A percentile compares a stretch with the other conserved stretches of the same genome.
Conservation (phyloP, 1,139 yeast genomes). For the Sugiyamaella sp. region DNA sequence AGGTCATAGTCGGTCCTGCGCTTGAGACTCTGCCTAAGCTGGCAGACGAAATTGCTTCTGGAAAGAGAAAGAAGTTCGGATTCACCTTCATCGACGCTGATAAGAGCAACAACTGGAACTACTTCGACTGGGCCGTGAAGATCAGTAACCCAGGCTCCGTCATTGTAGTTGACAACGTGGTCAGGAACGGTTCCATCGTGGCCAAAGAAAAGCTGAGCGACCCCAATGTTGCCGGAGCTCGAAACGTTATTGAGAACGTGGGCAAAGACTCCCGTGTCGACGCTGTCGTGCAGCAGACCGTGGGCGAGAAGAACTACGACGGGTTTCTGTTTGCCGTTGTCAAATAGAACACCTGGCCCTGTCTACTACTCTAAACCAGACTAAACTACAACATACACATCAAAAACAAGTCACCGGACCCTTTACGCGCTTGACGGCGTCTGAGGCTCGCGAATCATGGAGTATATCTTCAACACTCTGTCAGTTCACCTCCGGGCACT, state of each 20-base stretch:
- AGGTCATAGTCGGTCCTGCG: constrained; percentile 32
- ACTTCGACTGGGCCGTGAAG: constrained; percentile 28
- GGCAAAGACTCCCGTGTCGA: constrained; percentile 25
- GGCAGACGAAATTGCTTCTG: constrained; percentile 19
- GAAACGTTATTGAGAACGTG: constrained; percentile 23
- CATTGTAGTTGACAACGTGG: constrained; percentile 29
- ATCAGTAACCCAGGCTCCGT: constrained; percentile 25
- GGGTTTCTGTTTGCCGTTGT: constrained; percentile 27
- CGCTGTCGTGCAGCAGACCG: constrained; percentile 27
- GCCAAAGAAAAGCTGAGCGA: constrained; percentile 4
- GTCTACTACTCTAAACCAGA: not conserved
- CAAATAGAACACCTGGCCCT: not conserved
- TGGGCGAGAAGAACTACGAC: constrained; percentile 26
- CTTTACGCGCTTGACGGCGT: too few species aligned
- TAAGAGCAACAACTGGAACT: constrained; percentile 27
- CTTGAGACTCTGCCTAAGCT: constrained; percentile 24
- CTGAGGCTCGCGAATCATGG: constrained; percentile 9
- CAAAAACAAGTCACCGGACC: too few species aligned
- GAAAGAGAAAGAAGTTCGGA: constrained; percentile 25
- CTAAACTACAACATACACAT: not conserved
- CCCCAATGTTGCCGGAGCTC: constrained; percentile 16
- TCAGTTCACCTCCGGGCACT: too few species aligned
- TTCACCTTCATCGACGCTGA: constrained; percentile 30
- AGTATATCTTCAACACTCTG: too few species aligned
- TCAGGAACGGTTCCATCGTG: constrained; percentile 22